Evolutionary conservation across 192 early-diverging fungal genomes (phyloP), one percentile per base, ranked within the genome.

Genomic region (Diversispora epigaea): DNA sequence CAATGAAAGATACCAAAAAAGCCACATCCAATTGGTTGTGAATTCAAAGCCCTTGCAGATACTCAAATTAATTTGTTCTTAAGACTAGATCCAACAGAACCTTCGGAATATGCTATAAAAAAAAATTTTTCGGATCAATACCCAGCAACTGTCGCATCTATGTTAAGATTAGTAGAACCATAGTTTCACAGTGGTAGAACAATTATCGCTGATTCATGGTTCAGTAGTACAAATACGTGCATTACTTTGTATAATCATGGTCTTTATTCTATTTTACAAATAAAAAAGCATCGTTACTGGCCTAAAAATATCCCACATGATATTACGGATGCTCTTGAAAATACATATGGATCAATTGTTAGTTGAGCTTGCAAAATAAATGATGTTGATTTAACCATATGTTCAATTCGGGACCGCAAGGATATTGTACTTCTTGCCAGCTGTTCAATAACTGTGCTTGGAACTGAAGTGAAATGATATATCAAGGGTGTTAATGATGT

Each of bases 1-100:
- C 1, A 46, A n/a, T 10, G 46, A 21, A 66, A 66, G 21, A 66
- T 66, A 66, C n/a, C 44, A 0, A 44, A 19, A 66, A 66, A 66
- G n/a, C 46, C 64, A 66, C 64, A 66, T 66, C 64, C 64, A 46
- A n/a, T 66, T n/a, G n/a, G 64, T n/a, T 46, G 44, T 21, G 19
- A 66, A 66, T 66, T 44, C n/a, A 66, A 66, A 46, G 25, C 15
- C 4, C 17, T 66, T 66, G 46, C 64, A n/a, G 46, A 66, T 66
- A 0, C 19, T 47, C 25, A 1, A n/a, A 46, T n/a, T 46, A 66
- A 66, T 66, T 46, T 66, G 14, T 44, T 66, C 17, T n/a, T 66
- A 46, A 5, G 25, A 14, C 25, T 66, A 66, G 64, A 66, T 19
- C 46, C 21, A n/a, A 4, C 3, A 19, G 64, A 66, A 66, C 19